phyloP scores from a whole-genome alignment of 208 protist genomes.

The Naegleria fowleri region DNA sequence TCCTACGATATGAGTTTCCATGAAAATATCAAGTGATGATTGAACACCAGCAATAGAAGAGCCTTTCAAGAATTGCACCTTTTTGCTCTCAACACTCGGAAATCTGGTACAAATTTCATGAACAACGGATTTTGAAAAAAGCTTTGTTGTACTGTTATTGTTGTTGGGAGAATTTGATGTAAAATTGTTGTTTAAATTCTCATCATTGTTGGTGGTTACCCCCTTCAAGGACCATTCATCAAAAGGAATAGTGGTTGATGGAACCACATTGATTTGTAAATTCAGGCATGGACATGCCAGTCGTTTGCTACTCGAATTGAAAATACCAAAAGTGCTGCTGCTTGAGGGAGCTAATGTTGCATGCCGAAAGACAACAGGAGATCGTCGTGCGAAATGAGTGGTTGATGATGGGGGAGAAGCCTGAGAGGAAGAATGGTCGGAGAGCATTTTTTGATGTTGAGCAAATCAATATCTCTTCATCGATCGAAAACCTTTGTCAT shows the following conservation, averaged over 20 bases:
- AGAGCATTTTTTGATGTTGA: no score
- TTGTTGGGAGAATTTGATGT: neutral
- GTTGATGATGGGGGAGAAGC: no score
- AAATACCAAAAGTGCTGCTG: neutral
- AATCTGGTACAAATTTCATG: neutral
- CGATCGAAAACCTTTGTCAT: no score
- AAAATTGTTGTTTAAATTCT: neutral
- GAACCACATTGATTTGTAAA: neutral
- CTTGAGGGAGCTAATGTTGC: neutral
- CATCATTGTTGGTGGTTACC: neutral
- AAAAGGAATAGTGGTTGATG: neutral
- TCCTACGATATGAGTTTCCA: neutral
- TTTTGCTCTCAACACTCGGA: neutral
- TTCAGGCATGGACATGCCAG: neutral
- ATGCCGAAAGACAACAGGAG: neutral
- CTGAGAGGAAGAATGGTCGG: no score
- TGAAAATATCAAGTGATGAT: neutral
- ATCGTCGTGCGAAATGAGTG: neutral
- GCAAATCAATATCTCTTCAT: no score
- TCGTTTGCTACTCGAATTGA: neutral
- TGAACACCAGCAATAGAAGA: neutral
- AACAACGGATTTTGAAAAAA: neutral
- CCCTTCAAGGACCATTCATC: neutral
- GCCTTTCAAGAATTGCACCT: neutral
- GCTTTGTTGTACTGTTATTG: neutral